A percentile compares a stretch with the other conserved stretches of the same genome.
Conservation (phyloP, 208 protist genomes). For the Novymonas esmeraldas region DNA sequence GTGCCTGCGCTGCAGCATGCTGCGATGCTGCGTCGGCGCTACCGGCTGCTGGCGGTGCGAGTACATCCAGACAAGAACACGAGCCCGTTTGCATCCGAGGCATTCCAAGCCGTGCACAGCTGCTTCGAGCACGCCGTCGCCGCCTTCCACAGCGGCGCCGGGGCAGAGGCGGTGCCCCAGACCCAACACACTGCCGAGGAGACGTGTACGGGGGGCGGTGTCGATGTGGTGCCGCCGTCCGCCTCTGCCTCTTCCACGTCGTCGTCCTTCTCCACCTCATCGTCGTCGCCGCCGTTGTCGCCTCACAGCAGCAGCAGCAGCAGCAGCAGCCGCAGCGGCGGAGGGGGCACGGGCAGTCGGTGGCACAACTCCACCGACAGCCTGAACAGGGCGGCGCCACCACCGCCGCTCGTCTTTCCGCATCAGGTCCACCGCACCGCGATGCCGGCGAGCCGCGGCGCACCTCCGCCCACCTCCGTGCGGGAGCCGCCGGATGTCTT, state of each 20-base stretch:
- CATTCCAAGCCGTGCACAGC: conserved; percentile 66
- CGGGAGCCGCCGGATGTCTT: conserved; percentile 24
- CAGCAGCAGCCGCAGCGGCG: neutral
- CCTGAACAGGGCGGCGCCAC: neutral
- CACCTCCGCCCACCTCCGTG: neutral
- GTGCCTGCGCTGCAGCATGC: conserved; percentile 1
- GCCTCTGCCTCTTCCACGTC: neutral
- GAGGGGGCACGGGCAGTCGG: neutral
- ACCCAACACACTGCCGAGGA: too few relatives aligned
- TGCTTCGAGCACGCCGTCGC: conserved; percentile 39
- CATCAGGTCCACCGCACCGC: neutral
- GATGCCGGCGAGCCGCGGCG: neutral
- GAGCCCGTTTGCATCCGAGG: conserved; percentile 35
- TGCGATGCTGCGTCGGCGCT: conserved; percentile 55
- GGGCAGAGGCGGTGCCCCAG: too few relatives aligned
- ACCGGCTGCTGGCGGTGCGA: conserved; percentile 61
- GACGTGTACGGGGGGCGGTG: too few relatives aligned
- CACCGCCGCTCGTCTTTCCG: neutral
- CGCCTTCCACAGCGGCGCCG: neutral
- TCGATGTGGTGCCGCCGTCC: too few relatives aligned
- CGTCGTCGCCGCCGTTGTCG: neutral
- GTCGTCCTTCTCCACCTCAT: neutral
- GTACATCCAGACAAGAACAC: conserved; percentile 89
- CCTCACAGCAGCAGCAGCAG: conserved; percentile 3
- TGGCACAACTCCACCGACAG: neutral